Percentiles rank a stretch among this genome's conserved stretches.
Conservation (phyloP, 495 filamentous ascomycete genomes). For the Penicillium taxi region DNA sequence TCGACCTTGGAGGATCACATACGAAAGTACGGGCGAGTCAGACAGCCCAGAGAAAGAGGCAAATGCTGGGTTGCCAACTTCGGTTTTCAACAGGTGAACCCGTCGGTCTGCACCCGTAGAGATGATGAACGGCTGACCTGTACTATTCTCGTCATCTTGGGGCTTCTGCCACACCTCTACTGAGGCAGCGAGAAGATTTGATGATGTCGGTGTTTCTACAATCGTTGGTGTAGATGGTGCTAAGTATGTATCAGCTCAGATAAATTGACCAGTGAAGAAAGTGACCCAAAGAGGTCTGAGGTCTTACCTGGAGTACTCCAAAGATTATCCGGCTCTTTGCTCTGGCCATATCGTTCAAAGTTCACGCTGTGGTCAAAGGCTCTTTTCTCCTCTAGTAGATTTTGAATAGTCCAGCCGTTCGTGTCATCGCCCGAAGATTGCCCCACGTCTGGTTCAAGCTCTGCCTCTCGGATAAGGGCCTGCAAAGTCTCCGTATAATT, state of each 20-base stretch:
- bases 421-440: slow-evolving; percentile 34
- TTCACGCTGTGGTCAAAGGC: slow-evolving; percentile 48
- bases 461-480: slow-evolving; percentile 55
- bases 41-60: slow-evolving; percentile 35
- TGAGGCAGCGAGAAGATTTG: slow-evolving; percentile 50
- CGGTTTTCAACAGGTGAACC: slow-evolving; percentile 37
- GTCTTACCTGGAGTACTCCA: slow-evolving; percentile 49
- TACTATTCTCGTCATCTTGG: slow-evolving; percentile 6
- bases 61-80: slow-evolving; percentile 15
- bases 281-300: background rate
- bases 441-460: slow-evolving; percentile 39
- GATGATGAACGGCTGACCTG: slow-evolving; percentile 26
- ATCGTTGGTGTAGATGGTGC: slow-evolving; percentile 41
- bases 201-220: slow-evolving; percentile 36
- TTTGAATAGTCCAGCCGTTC: slow-evolving; percentile 52
- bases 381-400: slow-evolving; percentile 58
- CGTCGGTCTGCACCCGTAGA: slow-evolving; percentile 48
- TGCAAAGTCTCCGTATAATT: slow-evolving; percentile 53
- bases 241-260: slow-evolving; percentile 17
- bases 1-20: slow-evolving; percentile 25
- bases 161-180: slow-evolving; percentile 30
- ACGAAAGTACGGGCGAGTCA: slow-evolving; percentile 54
- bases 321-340: slow-evolving; percentile 26
- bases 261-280: background rate
- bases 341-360: slow-evolving; percentile 47